Evolutionary conservation across 176 grass and related monocot species (phyloP).

Genomic region (Saccharum officinarum): DNA sequence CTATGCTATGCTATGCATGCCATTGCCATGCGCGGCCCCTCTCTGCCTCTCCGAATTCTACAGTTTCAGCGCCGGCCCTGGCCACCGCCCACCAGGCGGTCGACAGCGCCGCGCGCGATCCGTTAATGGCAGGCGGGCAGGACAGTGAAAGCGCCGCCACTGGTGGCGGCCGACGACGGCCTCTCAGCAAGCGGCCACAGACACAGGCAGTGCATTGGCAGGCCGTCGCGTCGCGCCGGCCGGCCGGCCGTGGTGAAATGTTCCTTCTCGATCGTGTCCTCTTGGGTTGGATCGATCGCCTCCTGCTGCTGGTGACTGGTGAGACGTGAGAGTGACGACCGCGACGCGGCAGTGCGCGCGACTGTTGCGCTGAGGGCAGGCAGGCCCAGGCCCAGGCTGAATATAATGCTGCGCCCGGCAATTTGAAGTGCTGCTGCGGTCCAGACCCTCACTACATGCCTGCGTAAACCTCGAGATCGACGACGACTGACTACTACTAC

Average conservation of each 20-base stretch:
- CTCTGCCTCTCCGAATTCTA: neutral
- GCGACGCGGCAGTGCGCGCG: too few relatives aligned
- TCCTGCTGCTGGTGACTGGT: neutral
- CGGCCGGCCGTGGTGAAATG: neutral
- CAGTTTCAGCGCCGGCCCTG: conserved; percentile 12
- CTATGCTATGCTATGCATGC: neutral
- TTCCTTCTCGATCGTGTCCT: neutral
- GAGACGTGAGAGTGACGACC: neutral
- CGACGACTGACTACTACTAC: neutral
- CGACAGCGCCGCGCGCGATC: conserved; percentile 46
- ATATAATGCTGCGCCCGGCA: neutral
- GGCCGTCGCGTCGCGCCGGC: neutral
- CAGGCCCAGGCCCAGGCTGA: too few relatives aligned
- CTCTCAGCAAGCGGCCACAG: neutral
- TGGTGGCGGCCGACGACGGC: neutral
- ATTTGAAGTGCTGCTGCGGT: neutral
- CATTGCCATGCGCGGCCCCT: neutral
- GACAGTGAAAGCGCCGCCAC: neutral
- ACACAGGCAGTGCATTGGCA: neutral
- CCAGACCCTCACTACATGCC: too few relatives aligned
- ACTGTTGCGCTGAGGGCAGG: too few relatives aligned
- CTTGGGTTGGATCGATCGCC: too few relatives aligned
- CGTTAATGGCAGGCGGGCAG: conserved; percentile 14
- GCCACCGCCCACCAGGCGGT: neutral
- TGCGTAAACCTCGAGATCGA: neutral